Evolutionary conservation across 2,329 filamentous ascomycete species (phyloP).

Genomic region (Furcasterigmium furcatum): DNA sequence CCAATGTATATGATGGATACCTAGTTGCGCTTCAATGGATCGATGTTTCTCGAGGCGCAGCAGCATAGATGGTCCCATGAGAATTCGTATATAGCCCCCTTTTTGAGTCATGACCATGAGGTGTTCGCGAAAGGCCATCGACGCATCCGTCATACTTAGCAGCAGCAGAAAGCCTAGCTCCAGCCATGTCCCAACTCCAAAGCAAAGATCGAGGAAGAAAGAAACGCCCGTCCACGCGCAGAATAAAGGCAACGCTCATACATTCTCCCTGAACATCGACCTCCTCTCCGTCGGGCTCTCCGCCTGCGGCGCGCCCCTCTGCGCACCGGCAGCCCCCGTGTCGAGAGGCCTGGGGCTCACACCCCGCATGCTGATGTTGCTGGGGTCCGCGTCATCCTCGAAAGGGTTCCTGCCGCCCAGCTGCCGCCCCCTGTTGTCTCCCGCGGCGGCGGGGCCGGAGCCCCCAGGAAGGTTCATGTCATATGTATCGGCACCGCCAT

Average conservation of each 20-base stretch:
- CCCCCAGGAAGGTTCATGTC: slow-evolving; percentile 42
- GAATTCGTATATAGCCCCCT: too few relatives aligned
- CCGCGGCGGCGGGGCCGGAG: slow-evolving; percentile 17
- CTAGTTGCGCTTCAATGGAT: too few relatives aligned
- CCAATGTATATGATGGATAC: too few relatives aligned
- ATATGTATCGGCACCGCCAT: slow-evolving; percentile 35
- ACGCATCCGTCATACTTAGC: too few relatives aligned
- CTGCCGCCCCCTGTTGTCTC: slow-evolving; percentile 32
- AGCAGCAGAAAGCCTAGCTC: neutral
- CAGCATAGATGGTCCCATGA: too few relatives aligned
- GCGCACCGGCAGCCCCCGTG: slow-evolving; percentile 25
- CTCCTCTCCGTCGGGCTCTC: slow-evolving; percentile 65
- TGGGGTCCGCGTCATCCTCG: slow-evolving; percentile 63
- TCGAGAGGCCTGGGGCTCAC: slow-evolving; percentile 75
- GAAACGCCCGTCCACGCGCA: neutral
- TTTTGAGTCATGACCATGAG: too few relatives aligned
- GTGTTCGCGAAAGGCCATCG: too few relatives aligned
- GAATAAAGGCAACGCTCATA: slow-evolving; percentile 35
- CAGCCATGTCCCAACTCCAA: neutral
- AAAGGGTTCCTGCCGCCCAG: slow-evolving; percentile 61
- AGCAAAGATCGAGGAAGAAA: neutral
- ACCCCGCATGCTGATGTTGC: slow-evolving; percentile 60
- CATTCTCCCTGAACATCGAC: slow-evolving; percentile 68
- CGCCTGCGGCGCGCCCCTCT: slow-evolving; percentile 16
- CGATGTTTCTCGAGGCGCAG: too few relatives aligned